Evolutionary conservation across 305 asterid species (phyloP).

Genomic region (Fraxinus ornus): DNA sequence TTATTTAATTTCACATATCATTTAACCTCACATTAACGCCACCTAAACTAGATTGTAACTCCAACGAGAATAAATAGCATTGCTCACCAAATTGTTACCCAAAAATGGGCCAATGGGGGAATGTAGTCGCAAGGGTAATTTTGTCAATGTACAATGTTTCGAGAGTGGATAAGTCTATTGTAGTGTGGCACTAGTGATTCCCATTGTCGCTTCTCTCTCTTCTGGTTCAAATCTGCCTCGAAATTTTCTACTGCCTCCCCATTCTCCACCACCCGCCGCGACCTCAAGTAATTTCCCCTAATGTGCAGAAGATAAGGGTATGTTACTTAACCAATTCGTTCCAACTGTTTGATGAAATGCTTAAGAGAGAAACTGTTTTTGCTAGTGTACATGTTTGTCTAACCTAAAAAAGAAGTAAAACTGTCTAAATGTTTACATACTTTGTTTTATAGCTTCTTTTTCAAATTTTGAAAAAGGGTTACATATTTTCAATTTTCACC

Average conservation of each 20-base stretch:
- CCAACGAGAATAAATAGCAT: no score
- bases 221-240: neutral
- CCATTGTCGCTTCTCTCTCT: neutral
- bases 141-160: neutral
- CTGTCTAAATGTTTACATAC: neutral
- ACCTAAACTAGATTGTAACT: no score
- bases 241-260: neutral
- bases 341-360: slow-evolving; percentile 11
- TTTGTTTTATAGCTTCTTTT: neutral
- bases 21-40: no score
- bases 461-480: neutral
- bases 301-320: neutral
- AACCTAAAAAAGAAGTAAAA: neutral
- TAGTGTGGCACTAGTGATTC: neutral
- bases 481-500: neutral
- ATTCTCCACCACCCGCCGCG: neutral
- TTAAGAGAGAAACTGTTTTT: neutral
- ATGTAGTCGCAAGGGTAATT: neutral
- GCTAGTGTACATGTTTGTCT: neutral
- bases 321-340: neutral
- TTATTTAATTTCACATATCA: no score
- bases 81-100: neutral
- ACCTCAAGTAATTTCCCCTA: neutral
- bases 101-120: no score
- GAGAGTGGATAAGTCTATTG: neutral